These are phyloP conservation scores for Crassisporium funariophilum DNA, from an alignment of 768 basidiomycete species.

Conservation along the genomic window DNA sequence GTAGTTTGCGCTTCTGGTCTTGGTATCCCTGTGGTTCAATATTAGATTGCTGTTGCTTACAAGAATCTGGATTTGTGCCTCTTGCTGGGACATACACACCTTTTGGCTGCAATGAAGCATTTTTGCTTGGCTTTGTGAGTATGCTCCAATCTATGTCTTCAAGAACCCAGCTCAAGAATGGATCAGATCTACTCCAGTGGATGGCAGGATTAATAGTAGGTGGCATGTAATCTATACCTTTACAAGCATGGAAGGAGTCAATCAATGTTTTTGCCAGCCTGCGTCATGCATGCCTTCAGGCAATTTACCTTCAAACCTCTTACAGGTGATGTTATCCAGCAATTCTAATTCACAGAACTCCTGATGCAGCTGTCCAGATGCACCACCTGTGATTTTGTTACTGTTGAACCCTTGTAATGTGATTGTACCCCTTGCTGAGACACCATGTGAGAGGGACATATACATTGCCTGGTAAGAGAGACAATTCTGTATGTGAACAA, in stretches of 20 bases:
- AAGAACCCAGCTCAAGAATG: no score
- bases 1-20: no score
- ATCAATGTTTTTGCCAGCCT: background rate
- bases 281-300: background rate
- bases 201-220: no score
- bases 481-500: conserved; percentile 26
- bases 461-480: conserved; percentile 28
- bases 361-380: conserved; percentile 15
- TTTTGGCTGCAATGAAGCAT: no score
- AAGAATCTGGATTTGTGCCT: no score
- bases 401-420: conserved; percentile 9
- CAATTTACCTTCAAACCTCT: background rate
- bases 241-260: background rate
- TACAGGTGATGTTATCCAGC: conserved; percentile 15
- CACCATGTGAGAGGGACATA: conserved; percentile 30
- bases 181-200: no score
- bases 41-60: no score
- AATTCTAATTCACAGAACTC: conserved; percentile 21
- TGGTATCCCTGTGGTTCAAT: no score
- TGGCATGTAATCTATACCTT: no score
- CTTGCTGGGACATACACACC: no score
- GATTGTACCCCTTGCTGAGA: conserved; percentile 19
- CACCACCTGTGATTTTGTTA: conserved; percentile 13
- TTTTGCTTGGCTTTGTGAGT: no score
- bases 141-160: no score